phyloP scores from a whole-genome alignment of 352 stramenopile genomes.

The Phytophthora palmivora region DNA sequence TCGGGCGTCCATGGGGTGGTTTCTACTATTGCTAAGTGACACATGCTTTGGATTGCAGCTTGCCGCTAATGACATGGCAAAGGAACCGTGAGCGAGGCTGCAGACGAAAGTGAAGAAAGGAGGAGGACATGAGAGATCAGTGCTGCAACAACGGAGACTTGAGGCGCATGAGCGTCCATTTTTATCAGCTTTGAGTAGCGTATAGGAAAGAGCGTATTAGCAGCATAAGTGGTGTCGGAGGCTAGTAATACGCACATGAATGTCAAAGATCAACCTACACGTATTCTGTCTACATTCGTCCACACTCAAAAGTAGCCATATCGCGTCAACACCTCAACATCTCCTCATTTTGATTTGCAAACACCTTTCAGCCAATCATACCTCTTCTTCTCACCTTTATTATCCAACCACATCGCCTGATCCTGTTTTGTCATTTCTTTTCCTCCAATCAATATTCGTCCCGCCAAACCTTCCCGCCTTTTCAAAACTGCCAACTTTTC shows the following conservation, averaged over 20 bases:
- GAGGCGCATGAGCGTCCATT: slow-evolving; percentile 8
- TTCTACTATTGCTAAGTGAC: slow-evolving; percentile 49
- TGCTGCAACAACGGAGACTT: slow-evolving; percentile 1
- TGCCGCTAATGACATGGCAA: slow-evolving; percentile 21
- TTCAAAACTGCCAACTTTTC: not conserved
- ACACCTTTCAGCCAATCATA: slow-evolving; percentile 15
- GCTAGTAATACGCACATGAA: slow-evolving; percentile 17
- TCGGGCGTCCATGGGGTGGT: slow-evolving; percentile 35
- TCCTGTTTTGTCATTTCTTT: not conserved
- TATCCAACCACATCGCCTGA: slow-evolving; percentile 5
- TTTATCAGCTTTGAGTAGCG: slow-evolving; percentile 30
- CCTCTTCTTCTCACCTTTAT: slow-evolving; percentile 12
- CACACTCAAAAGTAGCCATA: slow-evolving; percentile 18
- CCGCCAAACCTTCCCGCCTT: slow-evolving; percentile 19
- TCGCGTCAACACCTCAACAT: slow-evolving; percentile 21
- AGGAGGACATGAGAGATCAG: not conserved
- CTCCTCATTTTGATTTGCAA: slow-evolving; percentile 11
- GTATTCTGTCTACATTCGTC: slow-evolving; percentile 6
- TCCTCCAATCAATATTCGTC: slow-evolving; percentile 21
- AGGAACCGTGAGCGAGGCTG: slow-evolving; percentile 22
- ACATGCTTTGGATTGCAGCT: slow-evolving; percentile 16
- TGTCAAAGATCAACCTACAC: not conserved
- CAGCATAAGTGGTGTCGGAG: not conserved
- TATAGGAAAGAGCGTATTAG: slow-evolving; percentile 13
- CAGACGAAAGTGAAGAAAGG: slow-evolving; percentile 5